Conservation (phyloP, 2,329 filamentous ascomycete species). For the Fusarium udum region DNA sequence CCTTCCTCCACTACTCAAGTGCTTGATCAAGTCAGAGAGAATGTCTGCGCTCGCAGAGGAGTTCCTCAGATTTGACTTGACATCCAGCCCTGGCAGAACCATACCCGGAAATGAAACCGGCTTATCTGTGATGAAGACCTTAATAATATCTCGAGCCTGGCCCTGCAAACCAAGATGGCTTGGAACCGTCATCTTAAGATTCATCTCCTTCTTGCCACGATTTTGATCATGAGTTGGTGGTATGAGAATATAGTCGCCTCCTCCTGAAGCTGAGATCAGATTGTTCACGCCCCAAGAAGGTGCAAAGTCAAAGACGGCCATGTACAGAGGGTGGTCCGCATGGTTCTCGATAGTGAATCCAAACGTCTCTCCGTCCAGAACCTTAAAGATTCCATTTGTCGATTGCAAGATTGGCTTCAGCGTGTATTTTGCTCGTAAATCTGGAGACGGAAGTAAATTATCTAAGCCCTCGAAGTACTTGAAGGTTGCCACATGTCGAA, state of each 20-base stretch:
- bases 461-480: neutral
- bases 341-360: neutral
- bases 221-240: rapidly evolving
- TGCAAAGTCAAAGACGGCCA: neutral
- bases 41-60: neutral
- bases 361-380: rapidly evolving
- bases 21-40: neutral
- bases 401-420: rapidly evolving
- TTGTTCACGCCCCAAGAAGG: neutral
- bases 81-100: neutral
- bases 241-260: neutral
- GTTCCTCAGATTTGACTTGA: neutral
- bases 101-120: neutral
- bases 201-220: neutral
- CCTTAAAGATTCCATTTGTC: rapidly evolving
- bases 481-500: neutral
- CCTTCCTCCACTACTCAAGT: neutral
- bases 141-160: neutral
- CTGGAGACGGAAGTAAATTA: neutral
- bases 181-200: neutral
- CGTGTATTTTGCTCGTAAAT: rapidly evolving
- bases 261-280: neutral
- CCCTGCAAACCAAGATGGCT: neutral
- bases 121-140: neutral
- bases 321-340: neutral